Evolutionary conservation across 257 asterid species (phyloP).

Genomic region (Ballota nigra): DNA sequence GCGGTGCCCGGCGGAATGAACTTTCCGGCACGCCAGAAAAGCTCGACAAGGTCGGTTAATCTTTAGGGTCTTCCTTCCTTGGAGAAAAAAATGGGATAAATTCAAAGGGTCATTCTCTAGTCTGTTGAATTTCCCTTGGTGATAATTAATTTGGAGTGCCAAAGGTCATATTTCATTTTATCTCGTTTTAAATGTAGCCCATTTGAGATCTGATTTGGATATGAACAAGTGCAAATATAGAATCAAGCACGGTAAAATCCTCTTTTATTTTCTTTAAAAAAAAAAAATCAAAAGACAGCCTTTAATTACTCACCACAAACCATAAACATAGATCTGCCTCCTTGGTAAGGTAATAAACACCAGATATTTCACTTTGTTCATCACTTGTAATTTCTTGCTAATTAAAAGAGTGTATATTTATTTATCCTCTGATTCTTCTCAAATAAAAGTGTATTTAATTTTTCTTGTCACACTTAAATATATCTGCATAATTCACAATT

Average conservation of each 20-base stretch:
- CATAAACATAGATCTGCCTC: conserved; percentile 20
- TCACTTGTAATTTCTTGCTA: not conserved
- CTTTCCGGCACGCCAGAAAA: conserved; percentile 10
- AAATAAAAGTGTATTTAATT: not conserved
- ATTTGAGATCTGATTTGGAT: conserved; percentile 14
- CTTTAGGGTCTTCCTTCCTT: conserved; percentile 17
- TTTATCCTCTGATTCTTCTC: not conserved
- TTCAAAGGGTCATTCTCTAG: not conserved
- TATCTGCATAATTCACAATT: no score
- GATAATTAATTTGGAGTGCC: conserved; percentile 1
- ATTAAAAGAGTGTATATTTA: not conserved
- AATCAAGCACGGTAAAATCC: not conserved
- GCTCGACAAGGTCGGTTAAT: conserved; percentile 24
- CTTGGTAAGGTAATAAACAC: conserved; percentile 15
- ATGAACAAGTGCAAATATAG: not conserved
- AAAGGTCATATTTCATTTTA: conserved; percentile 6
- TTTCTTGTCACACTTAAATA: no score
- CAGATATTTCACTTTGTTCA: conserved; percentile 1
- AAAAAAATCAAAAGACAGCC: no score
- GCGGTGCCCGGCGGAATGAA: conserved; percentile 4
- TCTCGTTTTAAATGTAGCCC: conserved; percentile 9
- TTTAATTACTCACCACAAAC: not conserved
- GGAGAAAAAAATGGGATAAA: not conserved
- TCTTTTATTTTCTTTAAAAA: not conserved
- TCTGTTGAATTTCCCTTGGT: conserved; percentile 15